Conservation (phyloP, 495 filamentous ascomycete genomes). For the Recurvomyces mirabilis region DNA sequence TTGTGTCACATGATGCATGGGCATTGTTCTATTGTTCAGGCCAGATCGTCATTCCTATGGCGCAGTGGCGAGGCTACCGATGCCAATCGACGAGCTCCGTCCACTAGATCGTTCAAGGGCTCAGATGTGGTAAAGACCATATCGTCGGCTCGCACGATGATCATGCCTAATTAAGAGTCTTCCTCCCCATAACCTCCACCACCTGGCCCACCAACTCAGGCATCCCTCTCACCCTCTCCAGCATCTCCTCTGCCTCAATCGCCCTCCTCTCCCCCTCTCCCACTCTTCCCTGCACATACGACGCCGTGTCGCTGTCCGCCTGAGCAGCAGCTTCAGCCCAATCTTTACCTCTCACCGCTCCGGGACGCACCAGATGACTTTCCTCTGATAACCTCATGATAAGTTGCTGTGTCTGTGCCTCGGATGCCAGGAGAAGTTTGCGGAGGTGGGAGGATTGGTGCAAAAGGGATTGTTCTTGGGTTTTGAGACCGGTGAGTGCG, state of each 20-base stretch:
- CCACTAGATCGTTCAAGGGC: no score
- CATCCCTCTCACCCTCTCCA: background rate
- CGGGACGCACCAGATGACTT: conserved; percentile 28
- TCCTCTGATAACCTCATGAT: conserved; percentile 26
- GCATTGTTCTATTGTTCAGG: no score
- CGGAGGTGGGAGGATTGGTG: conserved; percentile 15
- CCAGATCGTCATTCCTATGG: no score
- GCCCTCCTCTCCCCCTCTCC: background rate
- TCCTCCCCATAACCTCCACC: no score
- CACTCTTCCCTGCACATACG: conserved; percentile 1
- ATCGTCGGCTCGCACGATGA: no score
- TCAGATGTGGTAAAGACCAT: no score
- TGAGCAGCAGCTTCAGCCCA: conserved; percentile 19
- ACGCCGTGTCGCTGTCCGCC: background rate
- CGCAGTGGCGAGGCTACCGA: no score
- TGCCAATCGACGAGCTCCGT: no score
- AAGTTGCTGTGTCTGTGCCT: conserved; percentile 15
- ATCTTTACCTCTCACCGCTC: conserved; percentile 4
- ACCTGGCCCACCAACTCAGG: background rate
- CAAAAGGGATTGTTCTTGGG: conserved; percentile 8
- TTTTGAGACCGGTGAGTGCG: conserved; percentile 6
- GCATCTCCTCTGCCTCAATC: background rate
- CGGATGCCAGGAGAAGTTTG: conserved; percentile 22
- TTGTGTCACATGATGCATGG: no score
- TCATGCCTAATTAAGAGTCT: no score